Evolutionary conservation across 2,329 filamentous ascomycete species (phyloP).

Genomic region (Plenodomus biglobosus): DNA sequence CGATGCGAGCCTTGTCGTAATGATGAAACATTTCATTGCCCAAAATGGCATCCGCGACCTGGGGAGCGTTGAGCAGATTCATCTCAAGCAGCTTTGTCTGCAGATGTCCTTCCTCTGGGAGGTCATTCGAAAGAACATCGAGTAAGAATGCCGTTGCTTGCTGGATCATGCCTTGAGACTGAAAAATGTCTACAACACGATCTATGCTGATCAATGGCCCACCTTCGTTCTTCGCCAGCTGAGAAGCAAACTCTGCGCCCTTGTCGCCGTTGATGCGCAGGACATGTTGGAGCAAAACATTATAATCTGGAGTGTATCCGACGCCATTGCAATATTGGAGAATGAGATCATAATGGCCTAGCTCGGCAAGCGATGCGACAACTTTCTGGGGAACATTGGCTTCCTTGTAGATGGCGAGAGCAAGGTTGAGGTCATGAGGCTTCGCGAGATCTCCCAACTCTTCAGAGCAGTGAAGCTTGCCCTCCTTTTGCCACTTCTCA

Average conservation of each 20-base stretch:
- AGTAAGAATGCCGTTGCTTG: constrained; percentile 97
- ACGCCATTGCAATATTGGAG: constrained; percentile 82
- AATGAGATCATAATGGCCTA: constrained; percentile 96
- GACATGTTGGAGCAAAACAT: constrained; percentile 78
- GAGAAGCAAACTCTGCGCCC: constrained; percentile 90
- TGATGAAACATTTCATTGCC: constrained; percentile 98
- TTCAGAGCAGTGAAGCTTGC: constrained; percentile 94
- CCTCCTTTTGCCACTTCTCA: constrained; percentile 97
- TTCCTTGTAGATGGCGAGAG: constrained; percentile 85
- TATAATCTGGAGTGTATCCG: constrained; percentile 94
- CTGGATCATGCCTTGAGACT: constrained; percentile 96
- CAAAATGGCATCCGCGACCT: constrained; percentile 96
- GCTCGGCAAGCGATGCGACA: constrained; percentile 91
- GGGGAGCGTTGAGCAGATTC: constrained; percentile 94
- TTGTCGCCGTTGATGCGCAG: constrained; percentile 90
- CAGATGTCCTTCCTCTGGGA: constrained; percentile 86
- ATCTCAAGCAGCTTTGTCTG: constrained; percentile 96
- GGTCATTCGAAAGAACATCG: constrained; percentile 92
- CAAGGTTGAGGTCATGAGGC: constrained; percentile 83
- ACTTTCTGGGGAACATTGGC: constrained; percentile 92
- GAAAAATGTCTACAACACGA: constrained; percentile 95
- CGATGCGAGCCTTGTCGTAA: constrained; percentile 89
- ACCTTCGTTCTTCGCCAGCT: constrained; percentile 83
- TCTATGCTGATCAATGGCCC: constrained; percentile 89
- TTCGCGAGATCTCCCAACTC: constrained; percentile 94